Percentiles rank a stretch among this genome's conserved stretches.
These are phyloP conservation scores for Paecilomyces dactylethromorphus DNA, from an alignment of 2,329 filamentous ascomycete genomes.

Conservation along the genomic window DNA sequence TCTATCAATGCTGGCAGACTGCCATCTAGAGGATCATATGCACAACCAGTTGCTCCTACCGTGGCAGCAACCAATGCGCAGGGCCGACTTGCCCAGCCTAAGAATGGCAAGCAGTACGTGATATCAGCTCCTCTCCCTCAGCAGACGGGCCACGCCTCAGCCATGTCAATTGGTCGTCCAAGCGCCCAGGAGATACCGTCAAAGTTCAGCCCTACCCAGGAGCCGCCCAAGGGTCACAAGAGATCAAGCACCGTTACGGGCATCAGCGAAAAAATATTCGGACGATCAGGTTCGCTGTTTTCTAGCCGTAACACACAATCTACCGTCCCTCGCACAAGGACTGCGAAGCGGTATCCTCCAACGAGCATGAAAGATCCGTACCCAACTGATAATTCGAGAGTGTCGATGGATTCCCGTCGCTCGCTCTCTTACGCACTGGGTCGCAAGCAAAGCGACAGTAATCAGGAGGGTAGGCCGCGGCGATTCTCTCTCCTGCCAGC, in stretches of 20 bases:
- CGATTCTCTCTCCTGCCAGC: conserved; percentile 66
- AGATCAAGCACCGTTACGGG: conserved; percentile 71
- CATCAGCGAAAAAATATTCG: conserved; percentile 77
- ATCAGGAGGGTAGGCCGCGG: conserved; percentile 53
- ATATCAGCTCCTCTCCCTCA: conserved; percentile 63
- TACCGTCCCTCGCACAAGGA: conserved; percentile 36
- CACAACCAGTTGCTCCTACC: conserved; percentile 78
- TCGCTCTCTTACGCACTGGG: conserved; percentile 64
- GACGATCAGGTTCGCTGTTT: conserved; percentile 75
- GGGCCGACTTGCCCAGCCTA: conserved; percentile 80
- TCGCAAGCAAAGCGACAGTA: conserved; percentile 65
- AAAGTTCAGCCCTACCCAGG: conserved; percentile 52
- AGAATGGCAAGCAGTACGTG: conserved; percentile 58
- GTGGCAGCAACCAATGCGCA: conserved; percentile 85
- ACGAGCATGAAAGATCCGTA: conserved; percentile 79
- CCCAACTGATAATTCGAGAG: conserved; percentile 52
- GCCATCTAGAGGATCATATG: conserved; percentile 74
- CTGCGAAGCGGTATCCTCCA: conserved; percentile 71
- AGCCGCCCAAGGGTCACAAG: conserved; percentile 51
- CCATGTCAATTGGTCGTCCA: conserved; percentile 54
- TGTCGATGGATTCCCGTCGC: conserved; percentile 67
- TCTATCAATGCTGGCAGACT: conserved; percentile 55
- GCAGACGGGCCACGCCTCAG: conserved; percentile 41
- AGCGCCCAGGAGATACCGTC: conserved; percentile 51
- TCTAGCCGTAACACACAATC: conserved; percentile 45